A percentile compares a stretch with the other conserved stretches of the same genome.
These are phyloP conservation scores for Alternaria triticina DNA, from an alignment of 2,329 filamentous ascomycete species.

Conservation along the genomic window DNA sequence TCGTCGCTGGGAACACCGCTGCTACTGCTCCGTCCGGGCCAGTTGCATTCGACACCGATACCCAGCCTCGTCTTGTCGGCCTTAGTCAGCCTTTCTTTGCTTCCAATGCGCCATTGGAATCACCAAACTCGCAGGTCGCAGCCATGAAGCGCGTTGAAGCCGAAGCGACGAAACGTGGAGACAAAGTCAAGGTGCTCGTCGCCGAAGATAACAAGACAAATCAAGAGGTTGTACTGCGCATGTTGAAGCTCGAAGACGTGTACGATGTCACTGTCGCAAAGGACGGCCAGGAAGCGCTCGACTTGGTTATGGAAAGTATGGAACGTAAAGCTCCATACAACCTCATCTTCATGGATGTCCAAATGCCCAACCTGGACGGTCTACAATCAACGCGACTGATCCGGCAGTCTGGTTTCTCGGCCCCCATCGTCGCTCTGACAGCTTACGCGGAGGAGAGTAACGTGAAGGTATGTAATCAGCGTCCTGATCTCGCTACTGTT, in stretches of 20 bases:
- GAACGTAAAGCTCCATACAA: constrained; percentile 75
- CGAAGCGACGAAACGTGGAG: constrained; percentile 60
- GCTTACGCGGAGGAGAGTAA: constrained; percentile 92
- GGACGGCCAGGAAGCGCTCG: constrained; percentile 77
- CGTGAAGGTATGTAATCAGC: constrained; percentile 69
- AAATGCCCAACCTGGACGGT: constrained; percentile 92
- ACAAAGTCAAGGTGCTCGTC: constrained; percentile 80
- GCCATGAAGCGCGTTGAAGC: constrained; percentile 70
- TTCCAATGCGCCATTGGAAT: constrained; percentile 54
- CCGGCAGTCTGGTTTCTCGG: constrained; percentile 82
- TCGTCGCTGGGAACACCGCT: constrained; percentile 18
- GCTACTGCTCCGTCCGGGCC: constrained; percentile 27
- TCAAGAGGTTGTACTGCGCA: constrained; percentile 60
- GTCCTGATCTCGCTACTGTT: background rate
- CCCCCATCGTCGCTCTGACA: constrained; percentile 88
- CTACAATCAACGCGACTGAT: constrained; percentile 86
- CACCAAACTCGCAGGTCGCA: constrained; percentile 66
- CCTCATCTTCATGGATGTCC: constrained; percentile 94
- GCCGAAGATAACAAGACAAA: constrained; percentile 75
- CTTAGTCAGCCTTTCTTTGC: constrained; percentile 83
- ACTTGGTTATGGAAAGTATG: constrained; percentile 84
- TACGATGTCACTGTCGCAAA: constrained; percentile 88
- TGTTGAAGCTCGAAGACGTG: constrained; percentile 78
- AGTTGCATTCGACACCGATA: constrained; percentile 62
- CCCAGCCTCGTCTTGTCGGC: constrained; percentile 80